phyloP scores from a whole-genome alignment of 2,329 filamentous ascomycete species.

The Colletotrichum sp. region DNA sequence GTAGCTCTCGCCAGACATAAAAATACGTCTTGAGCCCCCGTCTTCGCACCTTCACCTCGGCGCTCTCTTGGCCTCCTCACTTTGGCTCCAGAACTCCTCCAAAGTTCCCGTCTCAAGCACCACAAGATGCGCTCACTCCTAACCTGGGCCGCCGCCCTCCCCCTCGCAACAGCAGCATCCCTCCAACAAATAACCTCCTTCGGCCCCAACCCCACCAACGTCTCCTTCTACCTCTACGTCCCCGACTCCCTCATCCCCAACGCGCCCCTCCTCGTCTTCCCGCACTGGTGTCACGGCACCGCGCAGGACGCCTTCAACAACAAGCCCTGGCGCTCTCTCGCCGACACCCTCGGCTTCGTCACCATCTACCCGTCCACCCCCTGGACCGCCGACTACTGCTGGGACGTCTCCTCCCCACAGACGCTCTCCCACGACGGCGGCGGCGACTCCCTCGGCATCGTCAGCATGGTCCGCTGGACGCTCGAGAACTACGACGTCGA shows the following conservation, averaged over 20 bases:
- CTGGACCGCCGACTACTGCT: constrained; percentile 51
- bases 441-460: constrained; percentile 56
- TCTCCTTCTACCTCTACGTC: constrained; percentile 57
- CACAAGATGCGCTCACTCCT: not conserved
- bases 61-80: not conserved
- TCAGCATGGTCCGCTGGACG: constrained; percentile 58
- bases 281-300: constrained; percentile 62
- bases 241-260: constrained; percentile 43
- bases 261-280: constrained; percentile 59
- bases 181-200: constrained; percentile 27
- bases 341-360: constrained; percentile 60
- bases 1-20: not conserved
- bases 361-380: constrained; percentile 44
- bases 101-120: rapidly evolving
- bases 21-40: not conserved
- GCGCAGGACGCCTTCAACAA: constrained; percentile 52
- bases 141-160: not conserved
- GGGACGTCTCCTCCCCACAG: constrained; percentile 60
- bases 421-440: constrained; percentile 54
- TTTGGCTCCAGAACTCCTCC: rapidly evolving
- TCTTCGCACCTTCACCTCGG: rapidly evolving
- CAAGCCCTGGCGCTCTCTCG: constrained; percentile 57
- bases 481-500: constrained; percentile 51
- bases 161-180: constrained; percentile 5
- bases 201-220: constrained; percentile 53